These are phyloP conservation scores for Neurospora discreta DNA, from an alignment of 495 filamentous ascomycete genomes.

Conservation along the genomic window DNA sequence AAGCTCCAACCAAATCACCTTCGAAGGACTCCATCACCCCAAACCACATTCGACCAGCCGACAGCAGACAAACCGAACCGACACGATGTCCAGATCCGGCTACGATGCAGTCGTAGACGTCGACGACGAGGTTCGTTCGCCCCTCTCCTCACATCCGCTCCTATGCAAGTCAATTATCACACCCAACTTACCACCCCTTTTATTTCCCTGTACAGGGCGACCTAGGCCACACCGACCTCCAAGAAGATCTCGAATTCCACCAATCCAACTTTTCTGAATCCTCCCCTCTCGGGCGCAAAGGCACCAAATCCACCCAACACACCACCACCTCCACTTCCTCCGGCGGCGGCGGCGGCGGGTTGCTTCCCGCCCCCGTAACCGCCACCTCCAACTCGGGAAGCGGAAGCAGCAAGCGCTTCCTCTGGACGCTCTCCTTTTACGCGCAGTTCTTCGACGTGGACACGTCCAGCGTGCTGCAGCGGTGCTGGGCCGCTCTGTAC, in stretches of 20 bases:
- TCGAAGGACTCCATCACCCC: neutral
- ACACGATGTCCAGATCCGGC: slow-evolving; percentile 65
- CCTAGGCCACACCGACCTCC: slow-evolving; percentile 92
- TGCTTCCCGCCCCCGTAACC: slow-evolving; percentile 46
- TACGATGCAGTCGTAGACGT: slow-evolving; percentile 98
- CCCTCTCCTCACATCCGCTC: neutral
- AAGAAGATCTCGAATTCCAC: slow-evolving; percentile 99
- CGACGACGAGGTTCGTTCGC: slow-evolving; percentile 54
- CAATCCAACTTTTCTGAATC: slow-evolving; percentile 54
- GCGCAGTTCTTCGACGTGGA: slow-evolving; percentile 97
- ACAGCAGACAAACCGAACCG: neutral
- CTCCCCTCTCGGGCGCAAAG: slow-evolving; percentile 42
- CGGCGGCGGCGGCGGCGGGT: slow-evolving; percentile 50
- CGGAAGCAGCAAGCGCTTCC: slow-evolving; percentile 63
- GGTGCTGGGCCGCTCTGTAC: slow-evolving; percentile 75
- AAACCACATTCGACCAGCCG: neutral
- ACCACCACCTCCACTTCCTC: slow-evolving; percentile 24
- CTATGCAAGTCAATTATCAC: neutral
- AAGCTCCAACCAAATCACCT: neutral
- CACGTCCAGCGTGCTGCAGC: slow-evolving; percentile 71
- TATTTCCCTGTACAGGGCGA: slow-evolving; percentile 55
- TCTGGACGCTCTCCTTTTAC: slow-evolving; percentile 91
- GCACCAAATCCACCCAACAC: slow-evolving; percentile 13
- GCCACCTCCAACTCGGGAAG: slow-evolving; percentile 27
- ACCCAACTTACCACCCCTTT: neutral